Evolutionary conservation across 768 basidiomycete genomes (phyloP).

Genomic region (Mycena filopes): DNA sequence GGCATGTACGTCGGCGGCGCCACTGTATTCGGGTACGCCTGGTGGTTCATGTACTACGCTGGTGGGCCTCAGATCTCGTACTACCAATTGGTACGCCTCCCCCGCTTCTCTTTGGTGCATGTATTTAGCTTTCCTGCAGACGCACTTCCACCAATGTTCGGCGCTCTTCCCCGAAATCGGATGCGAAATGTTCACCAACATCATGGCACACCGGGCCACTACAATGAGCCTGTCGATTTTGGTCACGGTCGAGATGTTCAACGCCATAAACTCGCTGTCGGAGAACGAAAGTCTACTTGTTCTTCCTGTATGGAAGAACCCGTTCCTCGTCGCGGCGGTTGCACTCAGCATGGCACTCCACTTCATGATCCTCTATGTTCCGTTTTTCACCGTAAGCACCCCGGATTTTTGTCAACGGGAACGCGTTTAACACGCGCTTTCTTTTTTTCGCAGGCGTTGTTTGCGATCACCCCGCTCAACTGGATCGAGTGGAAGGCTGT

Average conservation of each 20-base stretch:
- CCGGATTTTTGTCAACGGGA: constrained; percentile 7
- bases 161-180: constrained; percentile 88
- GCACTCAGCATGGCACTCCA: constrained; percentile 92
- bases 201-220: constrained; percentile 86
- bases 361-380: constrained; percentile 95
- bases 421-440: constrained; percentile 7
- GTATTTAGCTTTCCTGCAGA: constrained; percentile 57
- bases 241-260: constrained; percentile 97
- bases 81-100: constrained; percentile 82
- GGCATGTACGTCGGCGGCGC: constrained; percentile 94
- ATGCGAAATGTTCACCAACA: constrained; percentile 95
- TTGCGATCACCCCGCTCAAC: constrained; percentile 94
- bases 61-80: constrained; percentile 94
- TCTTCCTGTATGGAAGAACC: constrained; percentile 94
- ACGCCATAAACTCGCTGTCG: constrained; percentile 97
- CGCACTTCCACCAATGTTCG: constrained; percentile 95
- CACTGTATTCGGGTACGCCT: constrained; percentile 97
- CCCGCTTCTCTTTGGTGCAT: constrained; percentile 12
- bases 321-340: constrained; percentile 90
- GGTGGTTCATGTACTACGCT: constrained; percentile 97
- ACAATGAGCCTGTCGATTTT: constrained; percentile 97
- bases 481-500: constrained; percentile 97
- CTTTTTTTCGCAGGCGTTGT: constrained; percentile 65
- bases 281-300: constrained; percentile 94
- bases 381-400: constrained; percentile 88